These are phyloP conservation scores for Pyracantha coccinea DNA, from an alignment of 331 rosid genomes.

Conservation along the genomic window DNA sequence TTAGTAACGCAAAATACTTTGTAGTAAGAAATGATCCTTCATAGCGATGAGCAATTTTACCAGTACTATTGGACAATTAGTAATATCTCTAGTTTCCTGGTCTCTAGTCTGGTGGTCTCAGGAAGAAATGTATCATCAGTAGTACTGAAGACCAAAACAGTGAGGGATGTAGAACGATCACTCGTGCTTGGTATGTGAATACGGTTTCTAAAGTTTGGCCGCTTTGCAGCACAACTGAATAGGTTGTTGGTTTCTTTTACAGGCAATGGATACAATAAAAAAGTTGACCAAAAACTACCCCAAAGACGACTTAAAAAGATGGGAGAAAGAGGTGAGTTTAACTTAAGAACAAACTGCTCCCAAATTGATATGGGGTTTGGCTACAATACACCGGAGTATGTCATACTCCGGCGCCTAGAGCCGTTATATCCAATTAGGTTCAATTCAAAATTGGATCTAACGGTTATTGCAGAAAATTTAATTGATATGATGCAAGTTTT, in stretches of 20 bases:
- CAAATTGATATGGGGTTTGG: not conserved
- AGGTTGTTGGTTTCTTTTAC: slow-evolving; percentile 17
- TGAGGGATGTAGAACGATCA: not conserved
- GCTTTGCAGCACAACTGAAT: not conserved
- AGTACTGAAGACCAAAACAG: not conserved
- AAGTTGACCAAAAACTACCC: slow-evolving; percentile 61
- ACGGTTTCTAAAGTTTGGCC: not conserved
- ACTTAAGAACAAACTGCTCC: not conserved
- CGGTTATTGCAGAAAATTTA: not conserved
- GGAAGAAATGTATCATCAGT: not conserved
- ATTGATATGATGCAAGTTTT: not conserved
- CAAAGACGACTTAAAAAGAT: slow-evolving; percentile 76
- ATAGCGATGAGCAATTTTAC: not conserved
- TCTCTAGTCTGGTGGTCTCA: not conserved
- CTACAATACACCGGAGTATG: not conserved
- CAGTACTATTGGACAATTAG: not conserved
- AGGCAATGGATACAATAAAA: slow-evolving; percentile 86
- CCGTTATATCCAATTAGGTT: not conserved
- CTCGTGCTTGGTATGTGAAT: not conserved
- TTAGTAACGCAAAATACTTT: not conserved
- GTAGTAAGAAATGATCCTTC: not conserved
- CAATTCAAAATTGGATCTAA: not conserved
- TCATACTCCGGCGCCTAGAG: not conserved
- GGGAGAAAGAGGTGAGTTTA: slow-evolving; percentile 82
- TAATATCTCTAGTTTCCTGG: not conserved